Conservation (phyloP, 192 early-diverging fungal genomes). For the Polychytrium aggregatum region DNA sequence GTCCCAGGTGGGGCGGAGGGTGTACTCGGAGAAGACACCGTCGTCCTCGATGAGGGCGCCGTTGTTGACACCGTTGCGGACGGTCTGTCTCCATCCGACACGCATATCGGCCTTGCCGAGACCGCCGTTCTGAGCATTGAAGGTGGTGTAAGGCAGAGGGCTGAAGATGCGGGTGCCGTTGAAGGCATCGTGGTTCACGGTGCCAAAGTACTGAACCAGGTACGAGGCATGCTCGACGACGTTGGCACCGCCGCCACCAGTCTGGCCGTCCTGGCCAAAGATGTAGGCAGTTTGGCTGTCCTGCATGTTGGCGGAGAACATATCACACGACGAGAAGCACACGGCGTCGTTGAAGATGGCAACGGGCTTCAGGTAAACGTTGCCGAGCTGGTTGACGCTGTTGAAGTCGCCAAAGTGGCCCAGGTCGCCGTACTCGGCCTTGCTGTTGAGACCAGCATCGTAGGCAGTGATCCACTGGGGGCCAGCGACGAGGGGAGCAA, state of each 20-base stretch:
- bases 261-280: conserved; percentile 16
- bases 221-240: background rate
- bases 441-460: conserved; percentile 1
- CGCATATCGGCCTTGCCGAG: background rate
- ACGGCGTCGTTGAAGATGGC: conserved; percentile 10
- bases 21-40: conserved; percentile 6
- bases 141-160: conserved; percentile 3
- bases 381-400: conserved; percentile 5
- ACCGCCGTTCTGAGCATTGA: background rate
- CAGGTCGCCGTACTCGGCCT: too few relatives aligned
- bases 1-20: background rate
- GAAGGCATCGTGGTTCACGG: background rate
- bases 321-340: conserved; percentile 17
- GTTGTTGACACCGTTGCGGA: conserved; percentile 2
- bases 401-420: conserved; percentile 1
- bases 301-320: conserved; percentile 15
- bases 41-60: conserved; percentile 13
- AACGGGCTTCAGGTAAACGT: conserved; percentile 16
- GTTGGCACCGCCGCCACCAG: conserved; percentile 21
- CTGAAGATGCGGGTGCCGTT: too few relatives aligned
- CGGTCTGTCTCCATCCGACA: conserved; percentile 13
- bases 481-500: too few relatives aligned
- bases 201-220: background rate
- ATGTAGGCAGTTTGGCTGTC: conserved; percentile 10
- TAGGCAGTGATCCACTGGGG: background rate